Base-by-base conservation (phyloP, 1,284 basidiomycete genomes). In the Cryptococcus maquisensis region DNA sequence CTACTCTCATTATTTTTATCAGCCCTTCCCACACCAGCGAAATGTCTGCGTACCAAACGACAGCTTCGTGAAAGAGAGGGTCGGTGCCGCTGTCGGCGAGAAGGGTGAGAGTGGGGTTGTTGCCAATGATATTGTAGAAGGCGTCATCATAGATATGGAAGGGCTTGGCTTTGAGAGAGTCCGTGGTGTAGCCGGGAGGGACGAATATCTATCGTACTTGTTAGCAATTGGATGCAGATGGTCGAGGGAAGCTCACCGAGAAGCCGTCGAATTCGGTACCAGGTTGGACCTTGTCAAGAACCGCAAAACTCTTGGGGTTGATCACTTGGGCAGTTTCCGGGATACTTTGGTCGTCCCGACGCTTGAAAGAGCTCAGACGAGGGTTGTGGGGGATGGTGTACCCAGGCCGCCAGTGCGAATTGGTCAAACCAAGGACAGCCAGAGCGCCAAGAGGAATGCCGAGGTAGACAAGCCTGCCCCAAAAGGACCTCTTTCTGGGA, bases 51-150 rank as follows among this genome's bases (percentile, higher is more conserved):
- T 48, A 67, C 72, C 83, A 87, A 2, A 87, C 79, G 0, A 83
- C 84, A 2, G 86, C 87, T 71, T 89, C 87, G 62, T 88, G 87
- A 21, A 86, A 86, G 60, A 87, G 82, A 0, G 84, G 86, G 16
- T 80, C 80, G 1, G 79, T 75, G 58, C 83, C 81, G 1, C 79
- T 79, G 39, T 64, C 60, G 0, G 83, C 82, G 21, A 89, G 79
- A 55, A 81, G 71, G 4, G 79, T 79, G 47, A 88, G 80, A 0
- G 81, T 80, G 3, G 87, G 81, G 37, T 77, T 73, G 7, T 72
- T 62, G 1, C 87, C 86, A 3, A 88, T 80, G 58, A 87, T 77
- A 35, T 63, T 47, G 54, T 84, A 73, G 71, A 89, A 89, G 5
- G 72, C 77, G 4, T 74, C 62, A 64, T 88, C 80, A 65, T 86